Percentiles rank a stretch among this genome's conserved stretches.
Evolutionary conservation across 1,284 basidiomycete genomes (phyloP).

Genomic region (Chondrostereum purpureum): DNA sequence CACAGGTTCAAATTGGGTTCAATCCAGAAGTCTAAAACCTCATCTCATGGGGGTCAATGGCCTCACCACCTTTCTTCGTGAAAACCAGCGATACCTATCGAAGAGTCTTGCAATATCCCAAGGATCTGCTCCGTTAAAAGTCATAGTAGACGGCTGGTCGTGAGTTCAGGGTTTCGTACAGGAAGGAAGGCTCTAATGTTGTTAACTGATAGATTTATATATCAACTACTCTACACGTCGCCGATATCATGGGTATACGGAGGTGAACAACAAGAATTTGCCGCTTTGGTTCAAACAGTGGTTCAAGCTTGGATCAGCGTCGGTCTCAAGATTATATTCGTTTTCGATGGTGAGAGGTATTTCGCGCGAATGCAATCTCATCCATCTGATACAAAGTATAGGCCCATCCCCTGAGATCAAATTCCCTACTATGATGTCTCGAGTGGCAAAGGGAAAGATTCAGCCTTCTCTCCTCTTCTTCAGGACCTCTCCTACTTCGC

Average conservation of each 20-base stretch:
- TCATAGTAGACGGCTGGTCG: conserved; percentile 88
- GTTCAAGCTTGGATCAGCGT: conserved; percentile 67
- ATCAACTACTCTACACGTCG: conserved; percentile 57
- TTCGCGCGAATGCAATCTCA: conserved; percentile 22
- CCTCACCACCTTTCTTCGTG: conserved; percentile 72
- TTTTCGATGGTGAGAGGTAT: conserved; percentile 77
- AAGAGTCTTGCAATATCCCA: conserved; percentile 37
- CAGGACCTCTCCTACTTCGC: conserved; percentile 68
- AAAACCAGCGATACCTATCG: conserved; percentile 60
- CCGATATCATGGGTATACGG: conserved; percentile 80
- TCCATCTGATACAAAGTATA: conserved; percentile 24
- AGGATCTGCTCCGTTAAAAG: conserved; percentile 16
- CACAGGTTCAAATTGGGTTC: no score
- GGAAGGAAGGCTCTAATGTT: conserved; percentile 11
- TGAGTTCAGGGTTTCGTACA: conserved; percentile 39
- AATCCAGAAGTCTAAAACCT: no score
- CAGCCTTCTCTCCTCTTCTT: conserved; percentile 75
- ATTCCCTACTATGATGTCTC: conserved; percentile 61
- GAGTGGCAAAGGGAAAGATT: conserved; percentile 52
- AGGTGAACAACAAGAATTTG: conserved; percentile 71
- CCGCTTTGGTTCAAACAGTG: conserved; percentile 41
- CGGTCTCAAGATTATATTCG: conserved; percentile 75
- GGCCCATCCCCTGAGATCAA: conserved; percentile 72
- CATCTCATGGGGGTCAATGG: conserved; percentile 80
- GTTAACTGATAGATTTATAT: conserved; percentile 61